phyloP scores from a whole-genome alignment of 2,329 filamentous ascomycete species.

The Pseudogymnoascus sp. region DNA sequence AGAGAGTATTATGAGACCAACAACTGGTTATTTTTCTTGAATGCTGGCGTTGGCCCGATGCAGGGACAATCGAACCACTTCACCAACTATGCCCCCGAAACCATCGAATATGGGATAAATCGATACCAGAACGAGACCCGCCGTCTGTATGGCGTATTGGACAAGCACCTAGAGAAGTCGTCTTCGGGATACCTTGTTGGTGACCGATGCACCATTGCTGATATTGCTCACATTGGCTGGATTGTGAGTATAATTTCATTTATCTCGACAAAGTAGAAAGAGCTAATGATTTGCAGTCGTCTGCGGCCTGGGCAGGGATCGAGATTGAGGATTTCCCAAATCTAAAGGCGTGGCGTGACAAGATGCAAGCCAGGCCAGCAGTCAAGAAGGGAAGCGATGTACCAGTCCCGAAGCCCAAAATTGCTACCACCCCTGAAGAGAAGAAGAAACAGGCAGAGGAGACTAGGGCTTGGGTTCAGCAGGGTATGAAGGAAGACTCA shows the following conservation, averaged over 20 bases:
- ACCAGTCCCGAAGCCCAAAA: constrained; percentile 49
- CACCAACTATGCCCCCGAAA: constrained; percentile 69
- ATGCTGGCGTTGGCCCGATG: constrained; percentile 74
- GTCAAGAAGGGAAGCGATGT: constrained; percentile 70
- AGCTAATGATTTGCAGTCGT: constrained; percentile 9
- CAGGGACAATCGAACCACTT: constrained; percentile 83
- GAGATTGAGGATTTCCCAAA: constrained; percentile 68
- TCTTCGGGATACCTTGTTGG: constrained; percentile 54
- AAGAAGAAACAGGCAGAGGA: constrained; percentile 48
- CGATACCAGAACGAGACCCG: constrained; percentile 76
- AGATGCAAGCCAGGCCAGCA: constrained; percentile 57
- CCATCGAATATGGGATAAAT: constrained; percentile 73
- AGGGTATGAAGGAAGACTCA: constrained; percentile 59
- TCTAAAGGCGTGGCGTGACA: constrained; percentile 68
- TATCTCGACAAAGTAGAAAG: not conserved
- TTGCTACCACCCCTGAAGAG: constrained; percentile 37
- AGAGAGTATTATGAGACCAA: constrained; percentile 71
- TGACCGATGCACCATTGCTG: constrained; percentile 63
- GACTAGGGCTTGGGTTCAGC: constrained; percentile 55
- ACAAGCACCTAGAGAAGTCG: constrained; percentile 56
- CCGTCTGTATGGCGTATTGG: constrained; percentile 71
- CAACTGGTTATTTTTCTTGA: constrained; percentile 74
- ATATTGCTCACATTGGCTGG: constrained; percentile 78
- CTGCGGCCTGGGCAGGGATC: constrained; percentile 51
- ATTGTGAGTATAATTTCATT: constrained; percentile 39